phyloP scores from a whole-genome alignment of 768 basidiomycete genomes.

The Paxillus involutus region DNA sequence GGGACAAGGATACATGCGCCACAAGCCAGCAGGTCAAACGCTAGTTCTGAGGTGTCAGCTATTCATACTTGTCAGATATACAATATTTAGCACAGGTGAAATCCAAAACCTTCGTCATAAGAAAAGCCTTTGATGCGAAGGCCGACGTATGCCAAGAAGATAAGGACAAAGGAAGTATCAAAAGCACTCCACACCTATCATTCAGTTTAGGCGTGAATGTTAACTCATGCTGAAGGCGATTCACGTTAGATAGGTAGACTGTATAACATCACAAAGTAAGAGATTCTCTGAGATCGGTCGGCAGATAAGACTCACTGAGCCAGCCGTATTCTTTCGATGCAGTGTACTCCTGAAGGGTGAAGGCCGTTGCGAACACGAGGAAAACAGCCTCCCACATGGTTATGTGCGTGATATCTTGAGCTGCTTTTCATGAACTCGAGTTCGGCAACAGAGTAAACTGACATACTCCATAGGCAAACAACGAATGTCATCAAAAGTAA shows the following conservation, averaged over 20 bases:
- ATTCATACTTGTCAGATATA: conserved; percentile 6
- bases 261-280: conserved; percentile 1
- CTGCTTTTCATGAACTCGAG: conserved; percentile 36
- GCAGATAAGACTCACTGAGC: conserved; percentile 60
- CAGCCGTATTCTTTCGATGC: conserved; percentile 85
- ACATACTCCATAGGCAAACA: conserved; percentile 72
- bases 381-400: conserved; percentile 71
- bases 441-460: background rate
- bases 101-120: conserved; percentile 45
- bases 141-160: conserved; percentile 67
- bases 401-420: conserved; percentile 49
- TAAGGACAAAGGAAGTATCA: conserved; percentile 69
- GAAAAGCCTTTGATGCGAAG: conserved; percentile 66
- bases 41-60: conserved; percentile 52
- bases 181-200: conserved; percentile 88
- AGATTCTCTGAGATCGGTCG: background rate
- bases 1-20: conserved; percentile 87
- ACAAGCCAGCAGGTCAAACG: conserved; percentile 83
- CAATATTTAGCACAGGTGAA: background rate
- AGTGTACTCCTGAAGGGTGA: conserved; percentile 85
- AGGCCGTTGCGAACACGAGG: conserved; percentile 73
- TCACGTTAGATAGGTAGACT: conserved; percentile 86
- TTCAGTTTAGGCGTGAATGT: background rate
- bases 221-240: conserved; percentile 5
- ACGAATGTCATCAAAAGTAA: conserved; percentile 68